Conservation (phyloP, 495 filamentous ascomycete genomes). For the Glarea lozoyensis region DNA sequence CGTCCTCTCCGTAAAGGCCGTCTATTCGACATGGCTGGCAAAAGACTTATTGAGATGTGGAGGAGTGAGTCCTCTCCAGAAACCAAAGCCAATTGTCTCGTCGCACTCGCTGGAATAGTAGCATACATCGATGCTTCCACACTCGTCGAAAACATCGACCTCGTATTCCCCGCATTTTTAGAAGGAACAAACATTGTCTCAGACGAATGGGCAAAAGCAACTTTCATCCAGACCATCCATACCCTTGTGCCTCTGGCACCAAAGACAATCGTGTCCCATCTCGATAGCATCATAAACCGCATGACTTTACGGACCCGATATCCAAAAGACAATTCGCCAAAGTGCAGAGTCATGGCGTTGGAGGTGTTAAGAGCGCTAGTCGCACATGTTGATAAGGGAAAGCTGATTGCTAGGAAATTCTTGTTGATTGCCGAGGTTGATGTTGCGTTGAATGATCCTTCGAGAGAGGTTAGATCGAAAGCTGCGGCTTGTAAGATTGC, state of each 20-base stretch:
- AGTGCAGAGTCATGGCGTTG: slow-evolving; percentile 11
- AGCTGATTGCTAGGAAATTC: slow-evolving; percentile 1
- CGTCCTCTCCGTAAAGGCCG: slow-evolving; percentile 6
- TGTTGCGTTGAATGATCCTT: slow-evolving; percentile 7
- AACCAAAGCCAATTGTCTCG: slow-evolving; percentile 12
- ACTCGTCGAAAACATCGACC: neutral
- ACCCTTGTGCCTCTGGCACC: slow-evolving; percentile 4
- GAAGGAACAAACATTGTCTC: slow-evolving; percentile 9
- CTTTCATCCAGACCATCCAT: slow-evolving; percentile 7
- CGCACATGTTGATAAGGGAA: neutral
- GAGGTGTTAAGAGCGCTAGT: slow-evolving; percentile 11
- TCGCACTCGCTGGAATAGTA: slow-evolving; percentile 17
- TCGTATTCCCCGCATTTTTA: slow-evolving; percentile 1
- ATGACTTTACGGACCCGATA: slow-evolving; percentile 16
- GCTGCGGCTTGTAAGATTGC: slow-evolving; percentile 7
- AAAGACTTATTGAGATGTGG: slow-evolving; percentile 1
- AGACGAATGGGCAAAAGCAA: slow-evolving; percentile 10
- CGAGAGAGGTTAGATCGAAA: slow-evolving; percentile 1
- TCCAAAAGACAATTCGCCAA: slow-evolving; percentile 7
- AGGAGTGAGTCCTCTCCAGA: neutral
- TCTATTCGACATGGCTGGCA: slow-evolving; percentile 2
- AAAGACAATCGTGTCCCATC: slow-evolving; percentile 3
- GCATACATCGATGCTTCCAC: slow-evolving; percentile 3
- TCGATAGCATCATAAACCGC: slow-evolving; percentile 13
- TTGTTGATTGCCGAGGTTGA: slow-evolving; percentile 8